Evolutionary conservation across 768 basidiomycete genomes (phyloP).

Genomic region (Leucocoprinus sp.): DNA sequence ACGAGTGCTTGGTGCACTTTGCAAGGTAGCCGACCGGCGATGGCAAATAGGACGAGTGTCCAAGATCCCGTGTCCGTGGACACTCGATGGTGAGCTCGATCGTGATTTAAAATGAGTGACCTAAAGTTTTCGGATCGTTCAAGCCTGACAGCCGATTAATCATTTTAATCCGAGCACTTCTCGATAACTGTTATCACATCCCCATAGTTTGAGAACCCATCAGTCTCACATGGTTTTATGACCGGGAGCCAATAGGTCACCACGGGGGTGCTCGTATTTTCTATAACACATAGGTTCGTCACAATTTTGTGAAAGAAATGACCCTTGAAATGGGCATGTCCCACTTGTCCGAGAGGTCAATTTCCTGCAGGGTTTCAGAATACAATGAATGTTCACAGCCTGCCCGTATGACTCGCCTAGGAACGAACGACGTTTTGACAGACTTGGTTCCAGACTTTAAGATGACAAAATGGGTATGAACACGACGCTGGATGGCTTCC

Average conservation of each 20-base stretch:
- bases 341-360: neutral
- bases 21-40: neutral
- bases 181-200: neutral
- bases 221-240: neutral
- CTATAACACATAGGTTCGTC: neutral
- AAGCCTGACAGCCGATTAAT: constrained; percentile 8
- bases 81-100: constrained; percentile 1
- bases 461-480: constrained; percentile 6
- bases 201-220: neutral
- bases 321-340: neutral
- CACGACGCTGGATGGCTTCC: constrained; percentile 11
- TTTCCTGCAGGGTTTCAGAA: constrained; percentile 1
- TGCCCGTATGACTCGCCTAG: neutral
- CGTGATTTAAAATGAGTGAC: neutral
- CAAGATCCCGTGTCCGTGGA: neutral
- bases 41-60: neutral
- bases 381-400: constrained; percentile 5
- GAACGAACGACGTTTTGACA: constrained; percentile 4
- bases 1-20: neutral
- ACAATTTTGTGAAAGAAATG: neutral
- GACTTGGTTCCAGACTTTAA: neutral
- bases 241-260: constrained; percentile 1
- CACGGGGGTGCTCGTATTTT: neutral
- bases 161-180: constrained; percentile 7
- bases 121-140: constrained; percentile 4